Evolutionary conservation across 108 stramenopile genomes (phyloP).

Genomic region (Cyclotella sp.): DNA sequence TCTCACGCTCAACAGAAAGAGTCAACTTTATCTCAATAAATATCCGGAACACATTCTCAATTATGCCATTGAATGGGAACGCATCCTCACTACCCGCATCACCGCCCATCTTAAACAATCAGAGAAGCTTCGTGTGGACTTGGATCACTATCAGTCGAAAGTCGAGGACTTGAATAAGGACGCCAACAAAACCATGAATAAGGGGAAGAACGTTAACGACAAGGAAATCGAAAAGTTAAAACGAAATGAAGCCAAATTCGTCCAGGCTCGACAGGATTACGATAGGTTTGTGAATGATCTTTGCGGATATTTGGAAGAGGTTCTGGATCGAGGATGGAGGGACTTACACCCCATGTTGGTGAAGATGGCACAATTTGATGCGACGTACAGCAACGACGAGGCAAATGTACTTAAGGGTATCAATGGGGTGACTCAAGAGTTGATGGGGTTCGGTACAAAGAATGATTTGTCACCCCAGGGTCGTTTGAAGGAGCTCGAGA

Average conservation of each 20-base stretch:
- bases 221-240: conserved; percentile 69
- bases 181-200: conserved; percentile 68
- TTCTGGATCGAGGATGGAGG: conserved; percentile 80
- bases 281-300: conserved; percentile 63
- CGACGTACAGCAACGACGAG: conserved; percentile 69
- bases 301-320: conserved; percentile 80
- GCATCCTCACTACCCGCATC: conserved; percentile 67
- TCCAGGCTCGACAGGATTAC: conserved; percentile 62
- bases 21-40: conserved; percentile 60
- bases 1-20: conserved; percentile 52
- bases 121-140: conserved; percentile 72
- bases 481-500: conserved; percentile 76
- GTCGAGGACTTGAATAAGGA: conserved; percentile 68
- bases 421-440: conserved; percentile 52
- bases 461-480: conserved; percentile 66
- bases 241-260: conserved; percentile 80
- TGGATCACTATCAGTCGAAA: conserved; percentile 82
- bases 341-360: conserved; percentile 83
- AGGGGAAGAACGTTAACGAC: conserved; percentile 71
- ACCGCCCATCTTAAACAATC: conserved; percentile 59
- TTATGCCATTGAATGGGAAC: conserved; percentile 84
- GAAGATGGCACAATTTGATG: conserved; percentile 81
- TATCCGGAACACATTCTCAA: conserved; percentile 77
- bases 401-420: conserved; percentile 53
- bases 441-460: conserved; percentile 61